phyloP scores from a whole-genome alignment of 495 filamentous ascomycete species.

The Neurospora intermedia region DNA sequence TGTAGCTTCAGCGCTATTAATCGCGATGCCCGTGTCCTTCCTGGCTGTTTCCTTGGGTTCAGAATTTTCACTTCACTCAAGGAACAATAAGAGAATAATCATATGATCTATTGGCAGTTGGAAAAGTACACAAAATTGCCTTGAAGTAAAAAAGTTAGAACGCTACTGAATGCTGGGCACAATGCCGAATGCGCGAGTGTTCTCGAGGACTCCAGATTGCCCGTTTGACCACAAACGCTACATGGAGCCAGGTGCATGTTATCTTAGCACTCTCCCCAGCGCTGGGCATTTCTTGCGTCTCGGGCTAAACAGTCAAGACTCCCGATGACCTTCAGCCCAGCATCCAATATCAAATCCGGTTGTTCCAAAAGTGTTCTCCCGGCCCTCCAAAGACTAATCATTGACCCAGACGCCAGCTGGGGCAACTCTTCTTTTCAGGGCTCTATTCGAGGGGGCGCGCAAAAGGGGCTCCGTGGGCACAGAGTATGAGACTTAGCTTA shows the following conservation, averaged over 20 bases:
- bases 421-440: background rate
- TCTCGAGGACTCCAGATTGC: background rate
- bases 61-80: background rate
- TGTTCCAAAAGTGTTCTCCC: background rate
- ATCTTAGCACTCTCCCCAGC: background rate
- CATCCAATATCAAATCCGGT: background rate
- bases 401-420: background rate
- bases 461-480: background rate
- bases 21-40: background rate
- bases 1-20: background rate
- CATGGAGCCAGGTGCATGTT: no score
- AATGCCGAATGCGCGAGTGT: background rate
- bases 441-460: background rate
- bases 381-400: background rate
- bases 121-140: no score
- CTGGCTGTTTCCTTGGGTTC: background rate
- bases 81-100: background rate
- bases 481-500: background rate
- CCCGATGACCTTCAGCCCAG: background rate
- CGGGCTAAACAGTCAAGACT: background rate
- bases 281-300: background rate
- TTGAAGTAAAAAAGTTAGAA: background rate
- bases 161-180: background rate
- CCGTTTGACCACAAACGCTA: no score
- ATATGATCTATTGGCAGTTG: no score